phyloP scores from a whole-genome alignment of 306 rosid species.

The Acacia acuminata region DNA sequence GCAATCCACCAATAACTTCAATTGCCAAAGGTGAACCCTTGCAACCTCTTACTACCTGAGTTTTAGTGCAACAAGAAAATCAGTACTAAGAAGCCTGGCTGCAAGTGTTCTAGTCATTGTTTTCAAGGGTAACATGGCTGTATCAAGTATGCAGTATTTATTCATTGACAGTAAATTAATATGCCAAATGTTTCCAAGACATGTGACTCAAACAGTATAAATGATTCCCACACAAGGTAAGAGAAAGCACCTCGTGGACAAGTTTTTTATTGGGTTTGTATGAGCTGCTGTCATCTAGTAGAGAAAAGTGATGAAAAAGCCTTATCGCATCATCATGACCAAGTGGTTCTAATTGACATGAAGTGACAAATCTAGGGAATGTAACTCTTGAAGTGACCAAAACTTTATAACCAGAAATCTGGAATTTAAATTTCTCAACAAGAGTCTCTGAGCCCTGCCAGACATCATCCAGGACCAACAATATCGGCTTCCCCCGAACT shows the following conservation, averaged over 20 bases:
- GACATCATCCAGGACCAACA: conserved; percentile 73
- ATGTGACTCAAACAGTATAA: not conserved
- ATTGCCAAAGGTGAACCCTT: conserved; percentile 59
- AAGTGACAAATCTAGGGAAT: conserved; percentile 41
- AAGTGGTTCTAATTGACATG: conserved; percentile 38
- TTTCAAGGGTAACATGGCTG: not conserved
- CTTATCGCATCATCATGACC: conserved; percentile 36
- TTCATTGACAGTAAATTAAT: not conserved
- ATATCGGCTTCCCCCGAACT: conserved; percentile 22
- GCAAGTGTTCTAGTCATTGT: not conserved
- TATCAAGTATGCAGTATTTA: not conserved
- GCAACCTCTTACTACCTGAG: conserved; percentile 57
- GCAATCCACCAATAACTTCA: conserved; percentile 45
- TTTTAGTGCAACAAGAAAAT: conserved; percentile 29
- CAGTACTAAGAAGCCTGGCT: not conserved
- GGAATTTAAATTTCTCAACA: conserved; percentile 39
- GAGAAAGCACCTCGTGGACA: conserved; percentile 38
- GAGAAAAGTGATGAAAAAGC: conserved; percentile 49
- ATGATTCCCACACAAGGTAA: not conserved
- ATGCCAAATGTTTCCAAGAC: not conserved
- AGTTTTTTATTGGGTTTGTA: conserved; percentile 35
- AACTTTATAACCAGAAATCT: conserved; percentile 45
- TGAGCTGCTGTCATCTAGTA: conserved; percentile 7
- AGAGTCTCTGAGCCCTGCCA: conserved; percentile 53
- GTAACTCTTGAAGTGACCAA: conserved; percentile 62